A percentile compares a stretch with the other conserved stretches of the same genome.
These are phyloP conservation scores for Yamadazyma endophytica DNA, from an alignment of 805 yeast genomes.

Conservation along the genomic window DNA sequence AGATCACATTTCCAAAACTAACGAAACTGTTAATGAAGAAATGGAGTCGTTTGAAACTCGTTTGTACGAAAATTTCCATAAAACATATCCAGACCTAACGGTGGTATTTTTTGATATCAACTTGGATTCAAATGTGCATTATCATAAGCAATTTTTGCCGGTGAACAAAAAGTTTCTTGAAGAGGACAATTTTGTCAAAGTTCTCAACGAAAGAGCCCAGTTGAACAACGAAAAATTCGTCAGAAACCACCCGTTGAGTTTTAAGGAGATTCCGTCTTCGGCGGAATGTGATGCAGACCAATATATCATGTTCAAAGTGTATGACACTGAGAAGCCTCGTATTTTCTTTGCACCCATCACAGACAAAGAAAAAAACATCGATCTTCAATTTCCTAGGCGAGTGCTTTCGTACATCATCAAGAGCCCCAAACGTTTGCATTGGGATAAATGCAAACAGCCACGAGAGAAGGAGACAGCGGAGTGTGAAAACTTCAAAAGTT, in stretches of 20 bases:
- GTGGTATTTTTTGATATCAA: constrained; percentile 70
- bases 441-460: constrained; percentile 76
- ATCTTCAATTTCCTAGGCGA: constrained; percentile 80
- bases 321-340: constrained; percentile 15
- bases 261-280: constrained; percentile 22
- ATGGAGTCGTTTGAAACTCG: constrained; percentile 43
- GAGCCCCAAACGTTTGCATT: constrained; percentile 58
- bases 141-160: constrained; percentile 75
- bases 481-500: constrained; percentile 56
- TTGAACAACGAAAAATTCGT: constrained; percentile 46
- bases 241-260: constrained; percentile 41
- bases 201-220: constrained; percentile 39
- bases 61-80: constrained; percentile 45
- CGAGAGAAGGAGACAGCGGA: constrained; percentile 59
- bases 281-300: constrained; percentile 29
- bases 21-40: constrained; percentile 38
- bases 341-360: constrained; percentile 17
- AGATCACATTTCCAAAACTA: constrained; percentile 42
- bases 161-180: constrained; percentile 42
- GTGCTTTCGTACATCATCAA: constrained; percentile 64
- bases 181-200: constrained; percentile 37
- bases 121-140: constrained; percentile 62
- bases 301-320: constrained; percentile 31
- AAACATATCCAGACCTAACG: constrained; percentile 35
- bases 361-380: constrained; percentile 42